These are phyloP conservation scores for Xerocomellus intermedius DNA, from an alignment of 768 basidiomycete species.

Conservation along the genomic window DNA sequence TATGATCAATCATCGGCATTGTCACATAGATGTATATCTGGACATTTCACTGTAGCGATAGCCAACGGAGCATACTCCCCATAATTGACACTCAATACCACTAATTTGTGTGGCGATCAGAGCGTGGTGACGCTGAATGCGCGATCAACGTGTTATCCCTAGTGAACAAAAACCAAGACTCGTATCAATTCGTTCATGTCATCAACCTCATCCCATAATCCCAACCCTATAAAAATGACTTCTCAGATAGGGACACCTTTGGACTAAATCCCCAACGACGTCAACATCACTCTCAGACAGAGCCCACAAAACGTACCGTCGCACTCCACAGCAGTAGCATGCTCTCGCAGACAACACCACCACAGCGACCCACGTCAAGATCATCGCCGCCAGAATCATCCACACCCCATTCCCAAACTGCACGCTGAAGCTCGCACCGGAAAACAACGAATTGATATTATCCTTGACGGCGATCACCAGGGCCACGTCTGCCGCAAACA, in stretches of 20 bases:
- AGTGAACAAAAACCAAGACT: too few species aligned
- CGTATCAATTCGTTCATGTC: not conserved
- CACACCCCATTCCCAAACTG: slow-evolving; percentile 68
- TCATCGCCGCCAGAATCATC: slow-evolving; percentile 60
- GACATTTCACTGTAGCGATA: slow-evolving; percentile 20
- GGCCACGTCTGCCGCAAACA: slow-evolving; percentile 62
- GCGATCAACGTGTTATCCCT: not conserved
- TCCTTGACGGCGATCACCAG: slow-evolving; percentile 52
- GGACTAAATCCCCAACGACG: slow-evolving; percentile 5
- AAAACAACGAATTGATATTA: slow-evolving; percentile 38
- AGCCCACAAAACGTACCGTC: slow-evolving; percentile 31
- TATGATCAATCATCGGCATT: slow-evolving; percentile 5
- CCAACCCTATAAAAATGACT: not conserved
- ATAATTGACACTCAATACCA: slow-evolving; percentile 1
- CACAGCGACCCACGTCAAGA: slow-evolving; percentile 60
- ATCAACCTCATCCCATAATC: not conserved
- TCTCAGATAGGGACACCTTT: not conserved
- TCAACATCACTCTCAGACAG: slow-evolving; percentile 4
- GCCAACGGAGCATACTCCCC: not conserved
- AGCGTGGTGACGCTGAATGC: not conserved
- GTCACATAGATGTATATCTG: slow-evolving; percentile 6
- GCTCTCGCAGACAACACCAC: slow-evolving; percentile 59
- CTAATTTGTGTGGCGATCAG: not conserved
- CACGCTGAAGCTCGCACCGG: slow-evolving; percentile 43
- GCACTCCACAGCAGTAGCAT: slow-evolving; percentile 69